Conservation (phyloP, 2,329 filamentous ascomycete genomes). For the Diaporthe citriasiana region DNA sequence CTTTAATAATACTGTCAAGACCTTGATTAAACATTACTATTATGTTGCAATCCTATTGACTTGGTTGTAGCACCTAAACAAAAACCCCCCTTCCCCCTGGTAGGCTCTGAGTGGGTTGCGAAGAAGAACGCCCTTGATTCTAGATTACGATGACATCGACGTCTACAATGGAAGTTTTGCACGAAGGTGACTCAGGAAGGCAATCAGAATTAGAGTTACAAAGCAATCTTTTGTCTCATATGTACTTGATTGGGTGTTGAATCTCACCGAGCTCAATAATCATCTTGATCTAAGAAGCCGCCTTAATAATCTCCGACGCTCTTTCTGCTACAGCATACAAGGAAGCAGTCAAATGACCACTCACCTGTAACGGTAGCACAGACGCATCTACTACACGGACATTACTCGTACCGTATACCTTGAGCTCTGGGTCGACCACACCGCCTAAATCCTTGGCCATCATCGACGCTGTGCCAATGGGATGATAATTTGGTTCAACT, state of each 20-base stretch:
- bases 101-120: constrained; percentile 62
- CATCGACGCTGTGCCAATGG: constrained; percentile 43
- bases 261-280: neutral
- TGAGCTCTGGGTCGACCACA: constrained; percentile 58
- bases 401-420: constrained; percentile 61
- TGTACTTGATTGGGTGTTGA: neutral
- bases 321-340: constrained; percentile 67
- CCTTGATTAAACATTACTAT: too few species aligned
- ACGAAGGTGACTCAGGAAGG: neutral
- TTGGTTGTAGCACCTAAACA: too few species aligned
- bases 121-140: neutral
- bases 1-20: too few species aligned
- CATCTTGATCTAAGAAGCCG: neutral
- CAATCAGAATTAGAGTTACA: too few species aligned
- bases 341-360: constrained; percentile 62
- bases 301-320: constrained; percentile 39
- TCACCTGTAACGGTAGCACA: constrained; percentile 62
- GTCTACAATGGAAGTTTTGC: neutral
- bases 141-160: neutral
- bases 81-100: too few species aligned
- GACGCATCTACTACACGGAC: constrained; percentile 63
- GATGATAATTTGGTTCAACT: constrained; percentile 41
- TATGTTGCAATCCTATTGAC: too few species aligned
- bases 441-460: constrained; percentile 51
- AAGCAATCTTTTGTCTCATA: neutral